Conservation (phyloP, 192 early-diverging fungal species). For the Coemansia sp. region DNA sequence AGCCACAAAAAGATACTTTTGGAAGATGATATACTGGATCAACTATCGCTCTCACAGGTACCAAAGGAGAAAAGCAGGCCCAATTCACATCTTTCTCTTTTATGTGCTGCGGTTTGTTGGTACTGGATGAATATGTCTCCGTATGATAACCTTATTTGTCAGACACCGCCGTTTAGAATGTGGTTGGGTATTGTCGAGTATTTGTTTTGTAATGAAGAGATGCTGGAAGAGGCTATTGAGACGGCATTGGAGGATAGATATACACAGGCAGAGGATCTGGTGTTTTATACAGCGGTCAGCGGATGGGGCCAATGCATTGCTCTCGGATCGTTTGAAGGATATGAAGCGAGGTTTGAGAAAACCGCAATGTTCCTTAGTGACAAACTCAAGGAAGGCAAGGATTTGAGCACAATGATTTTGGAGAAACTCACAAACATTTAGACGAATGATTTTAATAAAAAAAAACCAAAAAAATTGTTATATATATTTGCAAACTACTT, state of each 20-base stretch:
- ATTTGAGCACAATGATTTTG: slow-evolving; percentile 54
- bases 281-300: slow-evolving; percentile 85
- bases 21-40: slow-evolving; percentile 76
- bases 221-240: slow-evolving; percentile 84
- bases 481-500: too few relatives aligned
- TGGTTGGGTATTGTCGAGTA: slow-evolving; percentile 96
- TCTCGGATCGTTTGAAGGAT: slow-evolving; percentile 76
- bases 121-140: slow-evolving; percentile 76
- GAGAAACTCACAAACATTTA: slow-evolving; percentile 36
- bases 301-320: slow-evolving; percentile 94
- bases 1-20: slow-evolving; percentile 67
- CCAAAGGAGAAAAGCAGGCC: slow-evolving; percentile 63
- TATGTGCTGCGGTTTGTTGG: slow-evolving; percentile 97
- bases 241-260: slow-evolving; percentile 74
- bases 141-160: slow-evolving; percentile 92
- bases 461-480: neutral
- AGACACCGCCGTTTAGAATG: slow-evolving; percentile 91
- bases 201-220: slow-evolving; percentile 72
- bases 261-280: slow-evolving; percentile 72
- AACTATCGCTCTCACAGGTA: slow-evolving; percentile 83
- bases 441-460: neutral
- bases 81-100: slow-evolving; percentile 91
- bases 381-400: slow-evolving; percentile 56
- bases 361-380: slow-evolving; percentile 81
- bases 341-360: slow-evolving; percentile 76